These are phyloP conservation scores for Viola pubescens DNA, from an alignment of 441 rosid genomes.

Conservation along the genomic window DNA sequence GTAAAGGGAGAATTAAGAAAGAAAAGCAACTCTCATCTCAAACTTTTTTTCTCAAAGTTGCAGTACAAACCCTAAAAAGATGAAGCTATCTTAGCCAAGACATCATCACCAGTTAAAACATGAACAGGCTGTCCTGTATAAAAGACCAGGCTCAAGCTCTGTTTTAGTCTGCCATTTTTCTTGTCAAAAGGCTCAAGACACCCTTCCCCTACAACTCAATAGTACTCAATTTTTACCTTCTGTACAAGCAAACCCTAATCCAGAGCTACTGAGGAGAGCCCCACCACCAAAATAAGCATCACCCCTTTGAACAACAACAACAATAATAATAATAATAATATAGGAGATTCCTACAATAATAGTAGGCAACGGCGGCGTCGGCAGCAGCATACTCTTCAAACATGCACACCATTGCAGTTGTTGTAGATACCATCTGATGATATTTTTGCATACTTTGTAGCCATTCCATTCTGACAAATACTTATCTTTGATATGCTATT, in stretches of 20 bases:
- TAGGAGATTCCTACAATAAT: neutral
- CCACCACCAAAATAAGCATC: conserved; percentile 4
- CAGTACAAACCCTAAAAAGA: conserved; percentile 4
- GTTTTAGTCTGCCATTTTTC: conserved; percentile 2
- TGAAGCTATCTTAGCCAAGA: neutral
- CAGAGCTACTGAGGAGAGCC: conserved; percentile 10
- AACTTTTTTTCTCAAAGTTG: conserved; percentile 1
- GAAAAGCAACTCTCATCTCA: neutral
- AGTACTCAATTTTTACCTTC: conserved; percentile 18
- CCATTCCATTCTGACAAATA: conserved; percentile 41
- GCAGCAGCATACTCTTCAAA: conserved; percentile 18
- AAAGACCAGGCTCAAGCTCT: conserved; percentile 33
- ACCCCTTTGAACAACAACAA: too few relatives aligned
- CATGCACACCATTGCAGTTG: conserved; percentile 47
- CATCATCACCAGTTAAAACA: conserved; percentile 13
- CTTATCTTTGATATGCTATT: conserved; percentile 28
- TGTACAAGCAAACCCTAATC: conserved; percentile 32
- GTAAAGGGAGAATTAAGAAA: too few relatives aligned
- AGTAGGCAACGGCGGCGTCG: neutral
- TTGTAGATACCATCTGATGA: conserved; percentile 43
- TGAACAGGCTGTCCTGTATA: conserved; percentile 23
- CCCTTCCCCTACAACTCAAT: neutral
- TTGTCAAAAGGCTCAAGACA: neutral
- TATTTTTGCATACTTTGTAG: conserved; percentile 44
- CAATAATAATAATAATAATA: neutral